These are phyloP conservation scores for Sicyos edulis DNA, from an alignment of 306 rosid genomes.

Conservation along the genomic window DNA sequence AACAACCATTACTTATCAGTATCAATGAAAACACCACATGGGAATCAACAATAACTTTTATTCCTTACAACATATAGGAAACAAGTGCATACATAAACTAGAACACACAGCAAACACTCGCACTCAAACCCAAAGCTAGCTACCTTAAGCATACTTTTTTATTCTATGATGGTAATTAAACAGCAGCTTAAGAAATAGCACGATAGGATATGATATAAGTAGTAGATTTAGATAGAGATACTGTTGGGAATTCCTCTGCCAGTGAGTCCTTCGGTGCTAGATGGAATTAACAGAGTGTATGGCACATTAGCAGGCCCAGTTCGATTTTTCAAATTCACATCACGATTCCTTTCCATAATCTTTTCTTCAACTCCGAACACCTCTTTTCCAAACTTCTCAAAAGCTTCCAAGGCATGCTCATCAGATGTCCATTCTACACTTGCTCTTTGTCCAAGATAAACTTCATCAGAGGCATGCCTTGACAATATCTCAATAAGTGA, in stretches of 20 bases:
- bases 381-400: conserved; percentile 40
- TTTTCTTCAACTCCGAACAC: conserved; percentile 38
- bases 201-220: no score
- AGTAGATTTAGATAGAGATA: conserved; percentile 31
- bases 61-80: no score
- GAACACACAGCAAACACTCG: no score
- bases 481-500: conserved; percentile 64
- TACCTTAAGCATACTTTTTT: no score
- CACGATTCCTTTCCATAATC: conserved; percentile 40
- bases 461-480: conserved; percentile 69
- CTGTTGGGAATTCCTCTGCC: conserved; percentile 71
- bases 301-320: conserved; percentile 56
- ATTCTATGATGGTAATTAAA: no score
- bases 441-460: conserved; percentile 63
- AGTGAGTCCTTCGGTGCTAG: conserved; percentile 52
- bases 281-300: conserved; percentile 56
- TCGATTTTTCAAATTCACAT: conserved; percentile 41
- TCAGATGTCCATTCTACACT: conserved; percentile 64
- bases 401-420: conserved; percentile 35
- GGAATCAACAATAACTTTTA: no score
- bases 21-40: no score
- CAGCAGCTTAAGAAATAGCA: no score
- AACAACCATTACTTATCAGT: no score
- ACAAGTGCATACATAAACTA: no score
- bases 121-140: no score